Evolutionary conservation across 257 asterid species (phyloP), one percentile per base, ranked within the genome.

Genomic region (Leonotis leonurus): DNA sequence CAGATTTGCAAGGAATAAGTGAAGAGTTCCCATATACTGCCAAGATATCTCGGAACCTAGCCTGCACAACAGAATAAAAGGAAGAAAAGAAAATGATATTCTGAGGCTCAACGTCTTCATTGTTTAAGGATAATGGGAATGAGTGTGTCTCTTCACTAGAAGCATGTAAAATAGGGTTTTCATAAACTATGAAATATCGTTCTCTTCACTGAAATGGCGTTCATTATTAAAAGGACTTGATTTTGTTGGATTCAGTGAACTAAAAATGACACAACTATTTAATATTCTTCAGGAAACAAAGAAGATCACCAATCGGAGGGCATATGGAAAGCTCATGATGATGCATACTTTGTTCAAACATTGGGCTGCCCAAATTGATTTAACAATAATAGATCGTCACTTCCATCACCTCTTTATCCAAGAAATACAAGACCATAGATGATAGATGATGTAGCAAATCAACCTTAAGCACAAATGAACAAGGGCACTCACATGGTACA

Each of bases 401-500:
- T n/a, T n/a, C n/a, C n/a, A n/a, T n/a, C n/a, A n/a, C n/a, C n/a
- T n/a, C n/a, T n/a, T n/a, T n/a, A n/a, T n/a, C n/a, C n/a, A n/a
- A n/a, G n/a, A n/a, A n/a, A n/a, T n/a, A n/a, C n/a, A n/a, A n/a
- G n/a, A n/a, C n/a, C n/a, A n/a, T n/a, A n/a, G n/a, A n/a, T n/a
- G n/a, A n/a, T n/a, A n/a, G n/a, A n/a, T n/a, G n/a, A n/a, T n/a
- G n/a, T n/a, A n/a, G n/a, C n/a, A n/a, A n/a, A n/a, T n/a, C n/a
- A n/a, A n/a, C n/a, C n/a, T n/a, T n/a, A n/a, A n/a, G n/a, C n/a
- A n/a, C n/a, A n/a, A n/a, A n/a, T n/a, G n/a, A 64, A 59, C 48
- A 44, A 68, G 62, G 27, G 27, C 14, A 72, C 86, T 73, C 71
- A 81, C 86, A 64, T 73, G 75, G 58, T 63, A 68, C 53, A 74